Evolutionary conservation across 306 rosid genomes (phyloP).

Genomic region (Hippophae gyantsensis): DNA sequence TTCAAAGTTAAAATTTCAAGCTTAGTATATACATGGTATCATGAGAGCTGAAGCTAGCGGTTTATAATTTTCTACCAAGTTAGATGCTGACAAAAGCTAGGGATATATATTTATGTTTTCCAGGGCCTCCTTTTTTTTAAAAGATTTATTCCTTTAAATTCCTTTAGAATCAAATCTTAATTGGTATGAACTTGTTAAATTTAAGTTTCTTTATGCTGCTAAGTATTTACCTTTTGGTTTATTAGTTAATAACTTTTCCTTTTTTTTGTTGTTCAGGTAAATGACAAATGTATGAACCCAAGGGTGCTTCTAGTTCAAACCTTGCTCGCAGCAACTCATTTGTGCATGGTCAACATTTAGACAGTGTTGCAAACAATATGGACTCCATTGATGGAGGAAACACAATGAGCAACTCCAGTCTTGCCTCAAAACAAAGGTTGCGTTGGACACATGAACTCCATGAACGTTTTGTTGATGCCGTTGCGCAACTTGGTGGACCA

Average conservation of each 20-base stretch:
- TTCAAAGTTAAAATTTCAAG: no score
- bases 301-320: slow-evolving; percentile 42
- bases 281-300: slow-evolving; percentile 65
- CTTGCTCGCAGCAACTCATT: slow-evolving; percentile 39
- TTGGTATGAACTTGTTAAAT: no score
- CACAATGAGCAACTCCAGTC: slow-evolving; percentile 51
- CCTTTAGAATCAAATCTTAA: no score
- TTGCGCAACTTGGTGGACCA: slow-evolving; percentile 97
- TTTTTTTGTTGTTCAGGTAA: slow-evolving; percentile 30
- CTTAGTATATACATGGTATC: no score
- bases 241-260: not conserved
- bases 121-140: no score
- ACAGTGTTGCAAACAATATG: slow-evolving; percentile 51
- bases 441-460: slow-evolving; percentile 98
- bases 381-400: slow-evolving; percentile 61
- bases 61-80: no score
- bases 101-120: no score
- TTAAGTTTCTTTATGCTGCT: slow-evolving; percentile 11
- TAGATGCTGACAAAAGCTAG: no score
- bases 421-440: slow-evolving; percentile 72
- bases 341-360: slow-evolving; percentile 47
- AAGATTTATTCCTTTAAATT: no score
- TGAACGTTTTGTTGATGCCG: slow-evolving; percentile 93
- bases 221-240: not conserved
- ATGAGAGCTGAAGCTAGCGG: no score